Conservation (phyloP, 192 early-diverging fungal genomes). For the Mortierella hygrophila region DNA sequence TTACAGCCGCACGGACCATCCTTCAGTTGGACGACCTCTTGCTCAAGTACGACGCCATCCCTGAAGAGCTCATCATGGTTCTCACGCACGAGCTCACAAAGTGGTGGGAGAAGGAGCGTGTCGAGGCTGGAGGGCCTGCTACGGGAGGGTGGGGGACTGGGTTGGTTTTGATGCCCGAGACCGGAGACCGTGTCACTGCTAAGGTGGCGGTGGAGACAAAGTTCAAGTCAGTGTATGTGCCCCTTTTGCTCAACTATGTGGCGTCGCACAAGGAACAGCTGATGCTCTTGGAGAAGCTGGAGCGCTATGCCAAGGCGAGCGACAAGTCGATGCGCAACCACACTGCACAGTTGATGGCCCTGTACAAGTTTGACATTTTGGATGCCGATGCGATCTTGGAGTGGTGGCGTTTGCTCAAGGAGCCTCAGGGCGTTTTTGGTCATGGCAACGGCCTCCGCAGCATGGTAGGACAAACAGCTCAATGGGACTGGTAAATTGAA, state of each 20-base stretch:
- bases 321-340: conserved; percentile 38
- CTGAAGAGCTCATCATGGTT: conserved; percentile 34
- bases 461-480: conserved; percentile 26
- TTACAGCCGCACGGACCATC: conserved; percentile 47
- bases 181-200: conserved; percentile 28
- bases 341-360: conserved; percentile 35
- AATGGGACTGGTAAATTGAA: background rate
- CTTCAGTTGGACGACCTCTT: conserved; percentile 50
- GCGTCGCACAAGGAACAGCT: conserved; percentile 40
- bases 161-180: conserved; percentile 17
- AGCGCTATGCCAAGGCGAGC: conserved; percentile 21
- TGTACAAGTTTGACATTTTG: conserved; percentile 53
- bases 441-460: conserved; percentile 44
- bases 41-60: conserved; percentile 42
- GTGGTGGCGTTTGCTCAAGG: conserved; percentile 50
- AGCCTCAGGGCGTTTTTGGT: conserved; percentile 41
- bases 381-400: conserved; percentile 49
- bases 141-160: conserved; percentile 44
- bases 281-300: conserved; percentile 42
- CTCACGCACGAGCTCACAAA: conserved; percentile 45
- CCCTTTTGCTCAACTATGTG: conserved; percentile 45
- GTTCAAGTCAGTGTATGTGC: conserved; percentile 47
- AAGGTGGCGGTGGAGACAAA: conserved; percentile 37
- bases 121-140: conserved; percentile 41
- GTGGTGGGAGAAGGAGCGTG: conserved; percentile 48